Percentiles rank a stretch among this genome's conserved stretches.
phyloP scores from a whole-genome alignment of 2,329 filamentous ascomycete species.

The Didymellaceae sp. region DNA sequence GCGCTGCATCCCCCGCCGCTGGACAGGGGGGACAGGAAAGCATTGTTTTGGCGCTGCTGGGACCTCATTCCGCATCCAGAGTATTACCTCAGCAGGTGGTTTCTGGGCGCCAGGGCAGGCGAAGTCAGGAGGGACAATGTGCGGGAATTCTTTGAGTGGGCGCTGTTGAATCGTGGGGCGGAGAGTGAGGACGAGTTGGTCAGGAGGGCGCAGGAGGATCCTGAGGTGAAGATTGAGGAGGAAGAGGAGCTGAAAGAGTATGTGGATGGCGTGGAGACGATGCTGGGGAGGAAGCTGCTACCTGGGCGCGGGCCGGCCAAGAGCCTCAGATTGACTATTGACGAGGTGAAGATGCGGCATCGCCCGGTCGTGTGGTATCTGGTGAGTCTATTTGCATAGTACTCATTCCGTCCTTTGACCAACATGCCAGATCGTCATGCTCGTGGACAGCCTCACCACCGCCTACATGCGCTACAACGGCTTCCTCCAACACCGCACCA shows the following conservation, averaged over 20 bases:
- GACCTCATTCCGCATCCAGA: conserved; percentile 62
- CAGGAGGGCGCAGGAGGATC: conserved; percentile 20
- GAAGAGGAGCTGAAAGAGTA: conserved; percentile 64
- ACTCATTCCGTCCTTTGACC: too few species aligned
- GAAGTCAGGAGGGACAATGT: conserved; percentile 73
- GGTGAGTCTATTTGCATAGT: conserved; percentile 52
- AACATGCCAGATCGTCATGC: conserved; percentile 54
- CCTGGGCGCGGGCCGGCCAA: conserved; percentile 63
- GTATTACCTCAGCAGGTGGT: conserved; percentile 69
- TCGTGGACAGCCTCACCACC: conserved; percentile 58
- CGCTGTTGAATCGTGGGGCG: conserved; percentile 64
- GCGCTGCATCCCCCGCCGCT: conserved; percentile 58
- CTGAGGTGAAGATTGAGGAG: conserved; percentile 36
- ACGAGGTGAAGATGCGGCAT: conserved; percentile 66
- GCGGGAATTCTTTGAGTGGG: conserved; percentile 71
- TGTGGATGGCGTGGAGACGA: conserved; percentile 59
- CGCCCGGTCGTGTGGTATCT: conserved; percentile 70
- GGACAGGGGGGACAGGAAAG: conserved; percentile 57
- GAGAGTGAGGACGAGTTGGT: conserved; percentile 36
- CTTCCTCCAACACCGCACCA: conserved; percentile 61
- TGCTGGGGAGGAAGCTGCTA: conserved; percentile 59
- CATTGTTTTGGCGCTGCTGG: conserved; percentile 64
- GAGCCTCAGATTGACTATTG: conserved; percentile 69
- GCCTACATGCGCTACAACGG: conserved; percentile 55
- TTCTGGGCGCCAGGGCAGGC: conserved; percentile 62